phyloP scores from a whole-genome alignment of 345 rosid species.

The Euphorbia peplus region DNA sequence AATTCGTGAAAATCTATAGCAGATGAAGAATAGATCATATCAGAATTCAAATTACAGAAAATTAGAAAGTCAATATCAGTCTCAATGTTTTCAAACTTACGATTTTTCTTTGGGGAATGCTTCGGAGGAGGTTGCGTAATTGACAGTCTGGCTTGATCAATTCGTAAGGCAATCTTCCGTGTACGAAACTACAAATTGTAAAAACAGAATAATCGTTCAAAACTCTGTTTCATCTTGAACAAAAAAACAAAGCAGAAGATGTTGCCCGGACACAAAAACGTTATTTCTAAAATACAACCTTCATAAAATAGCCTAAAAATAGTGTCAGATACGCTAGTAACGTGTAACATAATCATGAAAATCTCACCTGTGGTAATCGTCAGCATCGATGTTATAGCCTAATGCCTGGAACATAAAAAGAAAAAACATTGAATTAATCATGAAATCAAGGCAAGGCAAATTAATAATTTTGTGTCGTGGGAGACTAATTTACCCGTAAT shows the following conservation, averaged over 20 bases:
- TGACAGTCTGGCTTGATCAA: constrained; percentile 63
- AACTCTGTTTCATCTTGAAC: neutral
- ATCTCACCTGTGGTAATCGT: constrained; percentile 77
- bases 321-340: too few species aligned
- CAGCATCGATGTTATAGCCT: constrained; percentile 72
- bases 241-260: neutral
- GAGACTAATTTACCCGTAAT: constrained; percentile 52
- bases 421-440: neutral
- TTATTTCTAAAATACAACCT: too few species aligned
- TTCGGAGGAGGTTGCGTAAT: constrained; percentile 54
- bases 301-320: too few species aligned
- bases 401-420: constrained; percentile 42
- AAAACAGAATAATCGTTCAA: neutral
- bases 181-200: constrained; percentile 61
- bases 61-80: neutral
- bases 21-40: neutral
- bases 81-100: constrained; percentile 35
- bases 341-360: too few species aligned
- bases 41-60: neutral
- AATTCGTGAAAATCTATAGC: constrained; percentile 77
- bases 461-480: neutral
- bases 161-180: constrained; percentile 89
- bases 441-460: neutral
- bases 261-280: too few species aligned
- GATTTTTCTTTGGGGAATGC: constrained; percentile 66